Percentiles rank a stretch among this genome's conserved stretches.
Conservation (phyloP, 352 stramenopile genomes). For the Globisporangium canariense region DNA sequence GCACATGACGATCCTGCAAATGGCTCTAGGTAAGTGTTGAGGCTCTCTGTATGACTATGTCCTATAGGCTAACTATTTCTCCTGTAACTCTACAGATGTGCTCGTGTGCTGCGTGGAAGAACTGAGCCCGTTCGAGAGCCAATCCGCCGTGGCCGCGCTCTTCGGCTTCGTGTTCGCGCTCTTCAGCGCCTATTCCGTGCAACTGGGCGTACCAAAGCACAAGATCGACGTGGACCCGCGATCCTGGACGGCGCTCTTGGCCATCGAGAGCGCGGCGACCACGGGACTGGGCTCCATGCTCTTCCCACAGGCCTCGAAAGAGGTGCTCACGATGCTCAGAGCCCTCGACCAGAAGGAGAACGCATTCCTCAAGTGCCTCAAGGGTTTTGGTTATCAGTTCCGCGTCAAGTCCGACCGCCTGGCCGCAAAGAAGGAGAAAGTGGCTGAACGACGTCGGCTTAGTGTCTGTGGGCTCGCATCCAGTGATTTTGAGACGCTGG, state of each 20-base stretch:
- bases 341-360: constrained; percentile 43
- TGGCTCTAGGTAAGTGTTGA: constrained; percentile 29
- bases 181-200: constrained; percentile 61
- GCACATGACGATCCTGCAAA: constrained; percentile 59
- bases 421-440: neutral
- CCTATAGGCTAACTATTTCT: neutral
- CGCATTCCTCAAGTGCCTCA: constrained; percentile 64
- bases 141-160: constrained; percentile 19
- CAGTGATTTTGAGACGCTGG: constrained; percentile 5
- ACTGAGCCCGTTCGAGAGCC: constrained; percentile 20
- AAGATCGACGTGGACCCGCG: constrained; percentile 59
- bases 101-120: constrained; percentile 39
- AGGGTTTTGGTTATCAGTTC: constrained; percentile 30
- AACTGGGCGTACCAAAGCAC: constrained; percentile 50
- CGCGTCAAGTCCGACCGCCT: neutral
- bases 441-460: neutral
- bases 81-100: constrained; percentile 20
- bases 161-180: constrained; percentile 54
- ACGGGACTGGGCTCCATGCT: constrained; percentile 16
- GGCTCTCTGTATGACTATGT: neutral
- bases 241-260: constrained; percentile 38
- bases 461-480: neutral
- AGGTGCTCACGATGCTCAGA: constrained; percentile 51
- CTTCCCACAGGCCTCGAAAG: constrained; percentile 25
- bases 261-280: constrained; percentile 32